Evolutionary conservation across 371 early-diverging fungal genomes (phyloP), one percentile per base, ranked within the genome.

Genomic region (Conidiobolus coronatus): DNA sequence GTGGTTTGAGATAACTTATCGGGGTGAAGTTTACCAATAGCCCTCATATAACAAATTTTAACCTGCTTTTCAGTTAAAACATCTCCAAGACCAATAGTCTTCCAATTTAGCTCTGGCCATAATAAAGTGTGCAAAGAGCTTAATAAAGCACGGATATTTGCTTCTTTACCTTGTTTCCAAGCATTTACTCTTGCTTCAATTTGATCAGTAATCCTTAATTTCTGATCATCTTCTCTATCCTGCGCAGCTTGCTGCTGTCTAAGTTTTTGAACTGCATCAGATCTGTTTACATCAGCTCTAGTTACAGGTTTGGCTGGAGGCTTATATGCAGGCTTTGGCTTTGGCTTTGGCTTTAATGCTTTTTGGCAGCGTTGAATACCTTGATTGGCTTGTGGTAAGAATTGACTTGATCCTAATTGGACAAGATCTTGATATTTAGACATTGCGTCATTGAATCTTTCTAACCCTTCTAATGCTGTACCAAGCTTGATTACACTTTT

Each of bases 11-110:
- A 58, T 40, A 74, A 54, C 73, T 92, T 96, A 55, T 96, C 96
- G 0, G 96, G 94, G 60, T 96, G 96, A 17, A 94, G 71, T 51
- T 81, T 83, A 14, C 76, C 75, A 52, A 96, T 87, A 3, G 93
- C 89, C 45, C 77, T 75, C 78, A 91, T 82, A 59, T 96, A 96
- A 40, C 64, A 66, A 15, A 84, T 62, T 64, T 96, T 96, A 48
- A 91, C 90, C 55, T 82, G 78, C 45, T 66, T 67, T 0, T 87
- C 77, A 29, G 79, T 70, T 18, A 96, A 67, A 40, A 96, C 59
- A 49, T 91, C 89, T 24, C 74, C 71, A 62, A 94, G 68, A 11
- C 70, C 71, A 21, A 85, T 74, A 1, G 69, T 59, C 48, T 72
- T 76, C 80, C 87, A 86, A 24, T 64, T 66, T 1, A 66, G 61